Base-by-base conservation (phyloP, 805 yeast genomes). In the Candida adriatica region DNA sequence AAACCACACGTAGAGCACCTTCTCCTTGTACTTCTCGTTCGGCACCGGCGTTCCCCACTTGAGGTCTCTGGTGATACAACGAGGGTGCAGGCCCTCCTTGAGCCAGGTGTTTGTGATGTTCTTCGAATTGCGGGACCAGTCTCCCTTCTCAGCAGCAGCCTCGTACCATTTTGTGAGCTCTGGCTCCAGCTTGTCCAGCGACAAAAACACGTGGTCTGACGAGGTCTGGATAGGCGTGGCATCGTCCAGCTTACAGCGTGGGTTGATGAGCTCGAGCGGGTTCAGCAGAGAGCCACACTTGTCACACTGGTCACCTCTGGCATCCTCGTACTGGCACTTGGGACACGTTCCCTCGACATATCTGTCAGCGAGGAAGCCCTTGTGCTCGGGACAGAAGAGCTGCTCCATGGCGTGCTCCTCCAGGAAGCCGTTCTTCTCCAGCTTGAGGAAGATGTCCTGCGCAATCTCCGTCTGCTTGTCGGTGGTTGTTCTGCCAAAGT, bases 1-100 rank as follows among this genome's bases (percentile, higher is more conserved):
- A 48, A 92, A 92, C 99, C 99, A 92, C 37, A 92, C 99, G 55
- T 92, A 92, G 49, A 92, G 66, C 9, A 92, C 98, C 62, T 92
- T 92, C 34, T 86, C 79, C 46, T 80, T 76, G 64, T 70, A 92
- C 31, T 77, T 84, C 48, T 83, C 80, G 45, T 85, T 64, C 30
- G 99, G 99, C 17, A 92, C 97, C 7, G 97, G 96, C 6, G 95
- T 87, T 58, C 99, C 99, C 99, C 99, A 92, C 29, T 77, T 77
- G 55, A 92, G 72, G 57, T 92, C 99, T 66, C 99, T 79, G 13
- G 98, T 92, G 57, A 92, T 92, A 64, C 96, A 85, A 59, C 97
- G 79, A 41, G 97, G 92, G 42, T 74, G 75, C 37, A 92, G 71
- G 26, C 97, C 97, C 56, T 86, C 95, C 51, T 78, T 85, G 51